Conservation (phyloP, 345 rosid genomes). For the rapeseed (Brassica napus) region Da-Ae NC_063451.1:17239001-17239500, state of each 20-base stretch:
- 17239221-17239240: too few relatives aligned
- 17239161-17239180: background rate
- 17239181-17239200: background rate
- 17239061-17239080: background rate
- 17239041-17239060: background rate
- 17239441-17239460: too few relatives aligned
- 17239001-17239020: background rate
- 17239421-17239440: too few relatives aligned
- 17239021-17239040: background rate
- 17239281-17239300: too few relatives aligned
- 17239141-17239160: background rate
- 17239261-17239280: background rate
- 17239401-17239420: too few relatives aligned
- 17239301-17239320: too few relatives aligned
- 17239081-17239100: background rate
- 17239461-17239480: too few relatives aligned
- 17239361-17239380: too few relatives aligned
- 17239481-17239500: too few relatives aligned
- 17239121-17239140: background rate
- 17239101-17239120: background rate
- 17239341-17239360: too few relatives aligned
- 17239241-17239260: background rate
- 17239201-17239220: background rate
- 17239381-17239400: too few relatives aligned
- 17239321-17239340: too few relatives aligned